Evolutionary conservation across 495 filamentous ascomycete species (phyloP), one percentile per base, ranked within the genome.

Genomic region (Neurospora cerealis): DNA sequence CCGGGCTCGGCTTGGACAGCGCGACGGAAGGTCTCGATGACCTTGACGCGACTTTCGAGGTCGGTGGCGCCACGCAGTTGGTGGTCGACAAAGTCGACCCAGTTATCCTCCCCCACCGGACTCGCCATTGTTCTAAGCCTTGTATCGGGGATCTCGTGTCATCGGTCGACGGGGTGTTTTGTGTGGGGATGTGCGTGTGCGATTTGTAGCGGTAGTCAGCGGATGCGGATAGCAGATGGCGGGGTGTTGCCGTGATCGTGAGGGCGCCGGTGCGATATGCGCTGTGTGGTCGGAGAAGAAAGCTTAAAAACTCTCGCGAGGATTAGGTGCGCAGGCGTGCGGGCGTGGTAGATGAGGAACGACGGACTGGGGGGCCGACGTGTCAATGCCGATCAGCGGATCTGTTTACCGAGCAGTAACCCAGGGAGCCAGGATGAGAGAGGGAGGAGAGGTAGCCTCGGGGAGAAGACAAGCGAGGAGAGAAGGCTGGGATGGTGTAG

Each of bases 1-100:
- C 88, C 90, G 60, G 91, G 89, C 79, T 98, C 95, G 75, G 95
- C 93, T 72, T 88, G 84, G 39, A 96, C 89, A 28, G 94, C 95
- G 74, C 89, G 91, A 62, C 90, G 87, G 80, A 91, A 97, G 28
- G 94, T 84, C 80, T 97, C 94, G 81, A 97, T 88, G n/a, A 97
- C 89, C 71, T 87, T 86, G 73, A 93, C 86, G 72, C 91, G 84
- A 71, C 80, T 80, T 69, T 89, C 89, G 71, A 89, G 79, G 71
- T 88, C 81, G 77, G 79, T 72, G 48, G 85, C 86, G 70, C 83
- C 82, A 66, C 85, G 83, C 76, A 82, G 82, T 75, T 84, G 83
- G 74, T 85, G 85, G 72, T 89, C 86, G 74, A 87, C 81, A 73
- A 72, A 69, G 32, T 46, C 70, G 39, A 19, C 70, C 54, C 46